Evolutionary conservation across 106 monocot species (phyloP), one percentile per base, ranked within the genome.

Genomic region (Amphibolis antarctica): DNA sequence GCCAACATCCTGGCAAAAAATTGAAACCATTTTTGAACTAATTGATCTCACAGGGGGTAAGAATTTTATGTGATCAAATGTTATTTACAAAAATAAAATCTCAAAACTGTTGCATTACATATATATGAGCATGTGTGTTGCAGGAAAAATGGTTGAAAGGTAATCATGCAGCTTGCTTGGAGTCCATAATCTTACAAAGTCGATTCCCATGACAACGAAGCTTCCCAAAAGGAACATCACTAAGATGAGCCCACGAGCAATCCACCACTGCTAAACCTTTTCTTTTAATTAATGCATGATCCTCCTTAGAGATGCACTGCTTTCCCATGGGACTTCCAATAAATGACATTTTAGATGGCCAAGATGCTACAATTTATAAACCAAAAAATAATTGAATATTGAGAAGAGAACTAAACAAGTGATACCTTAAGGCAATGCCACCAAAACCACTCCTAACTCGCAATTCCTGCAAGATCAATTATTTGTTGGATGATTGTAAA

Each of bases 261-360:
- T 96, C 96, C 42, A 90, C 96, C 22, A 96, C 96, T 66, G 96
- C 96, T 50, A 96, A 69, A 65, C 96, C 96, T 82, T 82, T 86
- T 70, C 72, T 75, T 63, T 77, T 82, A 29, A 96, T 73, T 44
- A 87, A 72, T 43, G 28, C 57, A 46, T 66, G 71, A 74, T 96
- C 96, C 80, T 86, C 86, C 76, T 82, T 86, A 4, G 96, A 90
- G 11, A 96, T 84, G 66, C 96, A 96, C 30, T 87, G 86, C 42
- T 62, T 82, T 5, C 96, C 96, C 12, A 90, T 82, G 28, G 89
- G 96, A 66, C 96, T 96, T 74, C 14, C 23, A 13, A 65, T 0
- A 49, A 21, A 15, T 55, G 44, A 56, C 15, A 69, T 15, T 27
- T 4, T 28, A 15, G 23, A 48, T 12, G 15, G 27, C 53, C 48